phyloP scores from a whole-genome alignment of 73 alveolate genomes.

The Blepharisma japonicum region DNA sequence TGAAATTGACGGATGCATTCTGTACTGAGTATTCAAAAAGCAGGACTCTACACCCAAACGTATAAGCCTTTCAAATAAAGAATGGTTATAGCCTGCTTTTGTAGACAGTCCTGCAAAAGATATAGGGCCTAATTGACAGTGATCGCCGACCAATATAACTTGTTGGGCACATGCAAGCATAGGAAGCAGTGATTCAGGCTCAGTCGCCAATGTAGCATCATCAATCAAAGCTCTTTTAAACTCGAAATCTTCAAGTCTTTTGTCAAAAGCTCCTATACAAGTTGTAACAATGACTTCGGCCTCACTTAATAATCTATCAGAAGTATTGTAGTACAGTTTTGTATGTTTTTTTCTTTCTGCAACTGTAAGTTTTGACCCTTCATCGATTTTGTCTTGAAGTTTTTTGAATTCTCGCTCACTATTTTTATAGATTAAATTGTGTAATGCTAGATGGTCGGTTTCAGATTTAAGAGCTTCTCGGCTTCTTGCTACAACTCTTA shows the following conservation, averaged over 20 bases:
- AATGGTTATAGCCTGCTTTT: constrained; percentile 87
- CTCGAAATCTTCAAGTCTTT: constrained; percentile 36
- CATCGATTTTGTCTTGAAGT: neutral
- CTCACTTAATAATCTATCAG: constrained; percentile 67
- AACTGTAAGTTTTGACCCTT: constrained; percentile 38
- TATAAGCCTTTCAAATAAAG: constrained; percentile 92
- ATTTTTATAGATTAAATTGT: constrained; percentile 33
- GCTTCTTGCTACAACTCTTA: constrained; percentile 93
- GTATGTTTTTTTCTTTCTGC: constrained; percentile 36
- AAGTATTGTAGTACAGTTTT: constrained; percentile 33
- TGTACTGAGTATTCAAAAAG: constrained; percentile 82
- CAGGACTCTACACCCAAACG: constrained; percentile 85
- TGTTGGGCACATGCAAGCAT: constrained; percentile 94
- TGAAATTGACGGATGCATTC: constrained; percentile 97
- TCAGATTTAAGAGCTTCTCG: constrained; percentile 95
- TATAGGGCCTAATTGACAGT: constrained; percentile 94
- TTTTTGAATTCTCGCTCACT: constrained; percentile 40
- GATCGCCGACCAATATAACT: constrained; percentile 94
- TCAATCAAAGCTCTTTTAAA: constrained; percentile 57
- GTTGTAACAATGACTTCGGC: constrained; percentile 51
- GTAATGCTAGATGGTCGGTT: constrained; percentile 92
- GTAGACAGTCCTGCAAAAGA: constrained; percentile 90
- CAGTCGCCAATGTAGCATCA: constrained; percentile 97
- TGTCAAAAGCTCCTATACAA: constrained; percentile 49
- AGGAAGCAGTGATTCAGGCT: constrained; percentile 91